A percentile compares a stretch with the other conserved stretches of the same genome.
phyloP scores from a whole-genome alignment of 2,329 filamentous ascomycete genomes.

The Fusarium sterilihyphosum region DNA sequence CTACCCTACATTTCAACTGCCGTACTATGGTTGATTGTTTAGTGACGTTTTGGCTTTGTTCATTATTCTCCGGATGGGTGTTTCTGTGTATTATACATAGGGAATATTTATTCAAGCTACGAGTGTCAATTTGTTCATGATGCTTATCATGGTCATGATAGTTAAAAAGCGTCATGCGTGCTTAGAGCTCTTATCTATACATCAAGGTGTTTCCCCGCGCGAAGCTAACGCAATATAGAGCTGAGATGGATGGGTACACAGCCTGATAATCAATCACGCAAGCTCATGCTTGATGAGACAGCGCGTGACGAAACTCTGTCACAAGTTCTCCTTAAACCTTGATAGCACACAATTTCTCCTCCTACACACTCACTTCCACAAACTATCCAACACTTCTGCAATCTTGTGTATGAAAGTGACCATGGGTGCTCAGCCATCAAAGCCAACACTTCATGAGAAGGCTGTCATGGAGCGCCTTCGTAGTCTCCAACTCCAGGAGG shows the following conservation, averaged over 20 bases:
- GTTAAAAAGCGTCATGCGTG: too few relatives aligned
- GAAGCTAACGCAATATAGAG: conserved; percentile 1
- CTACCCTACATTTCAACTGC: neutral
- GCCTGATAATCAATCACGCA: neutral
- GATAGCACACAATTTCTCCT: neutral
- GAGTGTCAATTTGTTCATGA: neutral
- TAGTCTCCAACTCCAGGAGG: conserved; percentile 58
- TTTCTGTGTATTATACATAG: neutral
- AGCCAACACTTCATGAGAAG: conserved; percentile 52
- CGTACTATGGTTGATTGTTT: neutral
- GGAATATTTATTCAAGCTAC: neutral
- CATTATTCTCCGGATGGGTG: neutral
- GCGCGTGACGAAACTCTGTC: conserved; percentile 25
- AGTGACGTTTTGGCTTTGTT: neutral
- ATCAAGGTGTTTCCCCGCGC: conserved; percentile 20
- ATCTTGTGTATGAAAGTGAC: neutral
- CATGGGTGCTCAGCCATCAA: conserved; percentile 60
- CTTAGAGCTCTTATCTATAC: neutral
- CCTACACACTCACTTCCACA: neutral
- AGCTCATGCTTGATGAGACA: conserved; percentile 21
- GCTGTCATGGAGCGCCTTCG: conserved; percentile 56
- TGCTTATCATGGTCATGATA: neutral
- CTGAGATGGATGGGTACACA: neutral
- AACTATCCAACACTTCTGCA: neutral
- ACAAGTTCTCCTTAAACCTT: neutral